phyloP scores from a whole-genome alignment of 2,329 filamentous ascomycete species.

The Penicillium digitatum region DNA sequence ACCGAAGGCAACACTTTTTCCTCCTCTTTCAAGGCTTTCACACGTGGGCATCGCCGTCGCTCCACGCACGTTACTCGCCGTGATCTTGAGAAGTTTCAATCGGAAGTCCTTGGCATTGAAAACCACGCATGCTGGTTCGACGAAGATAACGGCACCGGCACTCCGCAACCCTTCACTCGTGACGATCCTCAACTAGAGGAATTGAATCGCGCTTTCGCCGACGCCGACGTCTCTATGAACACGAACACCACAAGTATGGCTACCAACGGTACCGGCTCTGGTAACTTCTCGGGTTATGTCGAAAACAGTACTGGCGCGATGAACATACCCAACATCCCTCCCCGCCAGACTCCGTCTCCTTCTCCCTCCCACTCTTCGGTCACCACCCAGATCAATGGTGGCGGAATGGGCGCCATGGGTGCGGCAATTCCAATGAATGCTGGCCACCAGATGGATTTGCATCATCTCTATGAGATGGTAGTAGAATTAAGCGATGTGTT shows the following conservation, averaged over 20 bases:
- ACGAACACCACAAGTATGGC: slow-evolving; percentile 27
- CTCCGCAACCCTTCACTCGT: slow-evolving; percentile 18
- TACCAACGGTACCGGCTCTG: slow-evolving; percentile 25
- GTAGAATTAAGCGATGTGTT: slow-evolving; percentile 49
- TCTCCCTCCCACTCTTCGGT: slow-evolving; percentile 28
- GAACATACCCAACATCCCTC: slow-evolving; percentile 31
- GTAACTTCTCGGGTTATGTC: slow-evolving; percentile 33
- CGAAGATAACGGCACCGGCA: slow-evolving; percentile 27
- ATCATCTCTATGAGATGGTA: slow-evolving; percentile 50
- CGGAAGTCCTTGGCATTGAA: slow-evolving; percentile 35
- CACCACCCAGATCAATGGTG: slow-evolving; percentile 33
- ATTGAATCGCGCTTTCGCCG: slow-evolving; percentile 36
- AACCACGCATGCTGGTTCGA: slow-evolving; percentile 29
- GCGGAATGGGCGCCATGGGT: slow-evolving; percentile 38
- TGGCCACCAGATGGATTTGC: slow-evolving; percentile 51
- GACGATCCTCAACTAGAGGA: slow-evolving; percentile 33
- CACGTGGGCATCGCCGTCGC: slow-evolving; percentile 41
- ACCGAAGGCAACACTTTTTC: slow-evolving; percentile 30
- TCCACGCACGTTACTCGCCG: slow-evolving; percentile 41
- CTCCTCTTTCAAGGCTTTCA: slow-evolving; percentile 33
- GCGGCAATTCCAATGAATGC: slow-evolving; percentile 44
- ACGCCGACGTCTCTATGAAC: slow-evolving; percentile 37
- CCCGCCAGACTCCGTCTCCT: slow-evolving; percentile 35
- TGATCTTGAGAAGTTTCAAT: slow-evolving; percentile 39
- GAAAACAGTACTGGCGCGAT: slow-evolving; percentile 31